These are phyloP conservation scores for Purpureocillium lavendulum DNA, from an alignment of 2,329 filamentous ascomycete genomes.

Conservation along the genomic window DNA sequence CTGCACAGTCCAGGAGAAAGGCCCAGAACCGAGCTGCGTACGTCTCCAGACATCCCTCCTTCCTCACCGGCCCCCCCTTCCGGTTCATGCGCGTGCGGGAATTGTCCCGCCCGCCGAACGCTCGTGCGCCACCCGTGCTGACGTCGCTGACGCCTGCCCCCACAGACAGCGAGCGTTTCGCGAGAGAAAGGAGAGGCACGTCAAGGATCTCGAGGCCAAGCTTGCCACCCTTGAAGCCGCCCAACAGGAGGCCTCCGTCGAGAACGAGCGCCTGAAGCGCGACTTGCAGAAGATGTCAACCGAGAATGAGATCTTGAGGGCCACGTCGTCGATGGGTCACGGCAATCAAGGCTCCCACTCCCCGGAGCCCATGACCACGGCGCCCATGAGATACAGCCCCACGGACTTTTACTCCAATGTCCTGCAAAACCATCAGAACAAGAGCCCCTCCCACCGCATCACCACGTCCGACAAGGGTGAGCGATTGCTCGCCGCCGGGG, in stretches of 20 bases:
- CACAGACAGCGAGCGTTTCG: conserved; percentile 87
- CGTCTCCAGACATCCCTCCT: conserved; percentile 18
- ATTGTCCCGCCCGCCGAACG: no score
- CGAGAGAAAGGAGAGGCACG: conserved; percentile 89
- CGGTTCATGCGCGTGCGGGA: no score
- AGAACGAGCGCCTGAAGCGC: conserved; percentile 80
- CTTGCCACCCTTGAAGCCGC: conserved; percentile 69
- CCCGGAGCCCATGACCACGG: conserved; percentile 45
- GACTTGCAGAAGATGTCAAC: conserved; percentile 78
- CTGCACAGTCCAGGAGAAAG: conserved; percentile 50
- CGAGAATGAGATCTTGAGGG: conserved; percentile 87
- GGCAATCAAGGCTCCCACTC: conserved; percentile 28
- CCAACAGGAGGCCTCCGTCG: conserved; percentile 62
- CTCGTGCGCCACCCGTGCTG: not conserved
- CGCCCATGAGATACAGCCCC: conserved; percentile 63
- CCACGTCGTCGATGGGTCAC: conserved; percentile 49
- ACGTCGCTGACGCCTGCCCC: not conserved
- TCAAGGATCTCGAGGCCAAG: conserved; percentile 86
- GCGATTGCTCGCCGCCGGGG: conserved; percentile 62
- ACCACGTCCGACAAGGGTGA: conserved; percentile 58
- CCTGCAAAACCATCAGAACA: conserved; percentile 52
- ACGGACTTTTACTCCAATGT: conserved; percentile 63
- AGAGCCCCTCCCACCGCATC: conserved; percentile 60
- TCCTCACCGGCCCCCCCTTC: no score
- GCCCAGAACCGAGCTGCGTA: conserved; percentile 56